These are phyloP conservation scores for Mytilinidion resinicola DNA, from an alignment of 495 filamentous ascomycete species.

Conservation along the genomic window DNA sequence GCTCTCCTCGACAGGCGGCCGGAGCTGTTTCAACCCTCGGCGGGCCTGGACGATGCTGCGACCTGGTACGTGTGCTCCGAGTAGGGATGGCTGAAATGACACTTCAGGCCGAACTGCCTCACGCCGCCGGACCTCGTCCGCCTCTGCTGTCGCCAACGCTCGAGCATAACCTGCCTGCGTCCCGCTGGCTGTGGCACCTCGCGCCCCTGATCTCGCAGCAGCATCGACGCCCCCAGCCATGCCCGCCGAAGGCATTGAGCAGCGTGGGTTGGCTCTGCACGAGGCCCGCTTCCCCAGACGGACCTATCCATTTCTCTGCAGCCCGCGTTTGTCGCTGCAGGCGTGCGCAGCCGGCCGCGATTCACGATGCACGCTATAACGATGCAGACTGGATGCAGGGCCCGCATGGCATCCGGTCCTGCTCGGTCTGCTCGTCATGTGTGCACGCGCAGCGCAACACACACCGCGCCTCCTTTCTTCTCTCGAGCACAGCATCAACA, in stretches of 20 bases:
- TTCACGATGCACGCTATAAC: too few relatives aligned
- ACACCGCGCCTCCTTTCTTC: neutral
- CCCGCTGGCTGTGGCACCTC: neutral
- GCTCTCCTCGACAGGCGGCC: neutral
- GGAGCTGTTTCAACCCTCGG: neutral
- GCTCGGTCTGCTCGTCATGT: neutral
- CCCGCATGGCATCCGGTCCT: too few relatives aligned
- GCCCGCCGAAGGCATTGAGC: too few relatives aligned
- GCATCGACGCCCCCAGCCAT: too few relatives aligned
- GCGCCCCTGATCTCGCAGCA: neutral
- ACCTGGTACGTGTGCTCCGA: neutral
- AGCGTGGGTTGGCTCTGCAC: neutral
- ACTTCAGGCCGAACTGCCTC: conserved; percentile 3
- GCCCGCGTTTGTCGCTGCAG: too few relatives aligned
- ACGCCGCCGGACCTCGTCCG: neutral
- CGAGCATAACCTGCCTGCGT: neutral
- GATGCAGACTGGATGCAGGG: too few relatives aligned
- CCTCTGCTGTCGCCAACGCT: neutral
- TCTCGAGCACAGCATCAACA: too few relatives aligned
- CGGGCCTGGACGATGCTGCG: conserved; percentile 1
- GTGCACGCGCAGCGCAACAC: neutral
- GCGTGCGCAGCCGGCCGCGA: too few relatives aligned
- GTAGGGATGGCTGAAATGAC: conserved; percentile 1
- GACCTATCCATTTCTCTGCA: neutral
- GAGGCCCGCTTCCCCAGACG: neutral